These are phyloP conservation scores for Leccinum barrowsii DNA, from an alignment of 768 basidiomycete genomes.

Conservation along the genomic window DNA sequence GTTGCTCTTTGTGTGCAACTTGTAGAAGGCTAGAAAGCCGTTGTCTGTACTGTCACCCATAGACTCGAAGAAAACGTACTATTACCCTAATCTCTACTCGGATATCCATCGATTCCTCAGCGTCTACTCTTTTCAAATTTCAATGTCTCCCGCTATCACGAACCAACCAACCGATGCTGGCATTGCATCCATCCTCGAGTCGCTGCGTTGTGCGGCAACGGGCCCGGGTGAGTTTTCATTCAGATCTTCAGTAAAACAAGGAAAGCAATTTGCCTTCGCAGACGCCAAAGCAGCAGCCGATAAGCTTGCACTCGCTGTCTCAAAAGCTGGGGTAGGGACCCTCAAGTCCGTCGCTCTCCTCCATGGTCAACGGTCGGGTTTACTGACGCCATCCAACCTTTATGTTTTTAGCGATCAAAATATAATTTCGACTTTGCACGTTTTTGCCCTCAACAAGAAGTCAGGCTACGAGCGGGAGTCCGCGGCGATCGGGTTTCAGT, in stretches of 20 bases:
- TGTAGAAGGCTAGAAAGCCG: conserved; percentile 14
- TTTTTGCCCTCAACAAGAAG: conserved; percentile 78
- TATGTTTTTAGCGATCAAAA: conserved; percentile 47
- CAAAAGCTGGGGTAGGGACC: conserved; percentile 57
- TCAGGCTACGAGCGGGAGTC: conserved; percentile 88
- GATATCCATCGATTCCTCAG: conserved; percentile 15
- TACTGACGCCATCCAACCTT: conserved; percentile 11
- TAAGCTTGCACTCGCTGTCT: conserved; percentile 68
- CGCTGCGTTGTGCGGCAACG: conserved; percentile 56
- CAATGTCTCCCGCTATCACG: conserved; percentile 56
- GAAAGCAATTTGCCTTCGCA: conserved; percentile 25
- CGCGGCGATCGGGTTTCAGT: conserved; percentile 75
- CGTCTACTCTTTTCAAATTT: conserved; percentile 27
- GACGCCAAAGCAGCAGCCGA: conserved; percentile 86
- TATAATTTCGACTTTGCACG: conserved; percentile 61
- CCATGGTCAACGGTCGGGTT: conserved; percentile 1
- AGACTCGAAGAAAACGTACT: conserved; percentile 19
- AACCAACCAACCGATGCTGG: conserved; percentile 39
- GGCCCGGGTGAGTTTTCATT: conserved; percentile 46
- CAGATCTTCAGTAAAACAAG: background rate
- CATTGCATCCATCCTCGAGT: conserved; percentile 43
- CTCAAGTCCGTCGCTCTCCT: conserved; percentile 46
- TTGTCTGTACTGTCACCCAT: conserved; percentile 9
- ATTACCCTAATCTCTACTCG: conserved; percentile 13
- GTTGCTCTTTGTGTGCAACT: conserved; percentile 2